Percentiles rank a stretch among this genome's conserved stretches.
phyloP scores from a whole-genome alignment of 345 rosid genomes.

The Syzygium aqueum region DNA sequence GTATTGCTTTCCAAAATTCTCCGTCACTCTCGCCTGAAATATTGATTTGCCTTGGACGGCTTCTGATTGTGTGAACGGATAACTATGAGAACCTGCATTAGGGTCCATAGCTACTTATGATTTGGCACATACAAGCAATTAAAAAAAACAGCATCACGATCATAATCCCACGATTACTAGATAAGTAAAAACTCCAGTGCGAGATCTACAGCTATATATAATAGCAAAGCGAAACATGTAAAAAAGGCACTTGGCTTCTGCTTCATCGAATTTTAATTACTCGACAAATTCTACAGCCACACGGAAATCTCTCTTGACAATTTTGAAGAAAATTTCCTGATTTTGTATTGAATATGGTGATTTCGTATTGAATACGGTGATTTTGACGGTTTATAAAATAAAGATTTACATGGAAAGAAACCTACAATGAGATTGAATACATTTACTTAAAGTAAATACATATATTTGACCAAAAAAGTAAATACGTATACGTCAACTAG shows the following conservation, averaged over 20 bases:
- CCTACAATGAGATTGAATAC: not conserved
- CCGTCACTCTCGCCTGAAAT: conserved; percentile 69
- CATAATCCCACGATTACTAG: not conserved
- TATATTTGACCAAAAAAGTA: not conserved
- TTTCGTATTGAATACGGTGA: not conserved
- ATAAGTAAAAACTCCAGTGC: not conserved
- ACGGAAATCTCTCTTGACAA: not conserved
- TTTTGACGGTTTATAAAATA: not conserved
- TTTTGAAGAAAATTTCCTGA: not conserved
- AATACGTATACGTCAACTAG: not conserved
- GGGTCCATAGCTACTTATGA: not conserved
- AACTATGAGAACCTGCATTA: conserved; percentile 38
- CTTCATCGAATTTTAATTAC: not conserved
- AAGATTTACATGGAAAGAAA: not conserved
- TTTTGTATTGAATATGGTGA: not conserved
- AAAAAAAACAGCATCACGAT: not conserved
- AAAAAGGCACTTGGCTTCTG: not conserved
- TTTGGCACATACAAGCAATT: not conserved
- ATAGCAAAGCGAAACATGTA: not conserved
- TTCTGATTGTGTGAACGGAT: conserved; percentile 19
- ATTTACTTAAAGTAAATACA: not conserved
- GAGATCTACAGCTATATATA: not conserved
- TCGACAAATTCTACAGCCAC: not conserved
- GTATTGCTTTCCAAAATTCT: conserved; percentile 58
- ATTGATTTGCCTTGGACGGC: conserved; percentile 45